Base-by-base conservation (phyloP, 495 filamentous ascomycete species). In the Arthonia radiata region DNA sequence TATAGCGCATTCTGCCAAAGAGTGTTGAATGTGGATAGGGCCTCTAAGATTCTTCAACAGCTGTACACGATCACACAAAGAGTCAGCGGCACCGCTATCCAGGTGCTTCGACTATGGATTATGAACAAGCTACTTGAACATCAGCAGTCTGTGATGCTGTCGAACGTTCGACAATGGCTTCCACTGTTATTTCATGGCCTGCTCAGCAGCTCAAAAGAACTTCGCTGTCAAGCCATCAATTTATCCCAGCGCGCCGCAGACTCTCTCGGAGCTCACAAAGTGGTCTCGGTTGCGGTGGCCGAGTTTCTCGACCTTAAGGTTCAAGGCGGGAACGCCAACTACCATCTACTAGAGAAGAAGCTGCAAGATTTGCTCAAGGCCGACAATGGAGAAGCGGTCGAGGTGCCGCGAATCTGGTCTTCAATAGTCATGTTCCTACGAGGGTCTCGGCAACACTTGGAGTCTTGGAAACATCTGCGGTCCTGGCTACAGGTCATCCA, bases 361-460 rank as follows among this genome's bases (percentile, higher is more conserved):
- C 47, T 73, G 21, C 53, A 58, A 14, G n/a, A n/a, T n/a, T n/a
- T n/a, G n/a, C n/a, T n/a, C n/a, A n/a, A n/a, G n/a, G n/a, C n/a
- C n/a, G 57, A 65, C 22, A 61, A 67, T 23, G 58, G 69, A n/a
- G 64, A 63, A 6, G 54, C 56, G 13, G 41, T 55, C 0, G 57
- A 65, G 31, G 78, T 86, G n/a, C 80, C 86, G 4, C 69, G 77
- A 29, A 74, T 93, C 17, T 97, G 83, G 83, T 75, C 69, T 26
- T 57, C 75, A 13, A 55, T 86, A 3, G 56, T 83, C 5, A 56
- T 92, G 3, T 61, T 92, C 13, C 54, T 90, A 17, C 63, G 72
- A 24, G 59, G 55, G 28, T 63, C 62, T 31, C 49, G 49, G 19
- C 59, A 50, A 24, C 54, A 61, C 13, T 39, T 81, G 10, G 64